Base-by-base conservation (phyloP, 2,329 filamentous ascomycete species). In the Botrytis elliptica region DNA sequence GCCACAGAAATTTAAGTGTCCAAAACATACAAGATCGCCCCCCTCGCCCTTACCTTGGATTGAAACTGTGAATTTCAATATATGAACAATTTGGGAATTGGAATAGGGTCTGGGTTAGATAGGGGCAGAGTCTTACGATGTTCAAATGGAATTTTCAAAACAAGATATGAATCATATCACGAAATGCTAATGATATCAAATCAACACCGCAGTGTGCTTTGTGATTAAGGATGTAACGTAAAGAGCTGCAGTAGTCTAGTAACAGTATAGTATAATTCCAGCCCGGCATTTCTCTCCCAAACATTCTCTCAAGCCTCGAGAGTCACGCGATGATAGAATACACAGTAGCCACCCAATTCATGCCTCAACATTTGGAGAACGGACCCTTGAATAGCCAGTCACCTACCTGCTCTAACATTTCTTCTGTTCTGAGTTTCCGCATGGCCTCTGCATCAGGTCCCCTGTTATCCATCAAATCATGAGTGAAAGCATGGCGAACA, bases 401-500 rank as follows among this genome's bases (percentile, higher is more conserved):
- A 22, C 75, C 76, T 6, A 76, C 73, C 49, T 72, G 74, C 36
- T 74, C 72, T 42, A 76, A 49, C n/a, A 74, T 66, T 63, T 76
- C 73, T 20, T 73, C 62, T 22, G 36, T 70, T 46, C 62, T 75
- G 18, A 62, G 65, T 40, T 72, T 66, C 29, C 76, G 74, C 57
- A 75, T 52, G 0, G 63, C 64, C 25, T 77, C 74, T 44, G 67
- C 74, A 38, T 77, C 75, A 33, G 69, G 46, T 9, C 67, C 64
- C 38, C 65, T 74, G 10, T 49, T 67, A 46, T 77, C 75, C 55
- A 72, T 74, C 46, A 74, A n/a, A 29, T 74, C 44, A 74, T 78
- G 76, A 18, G 75, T 77, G 64, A 77, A 78, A 9, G 70, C 75
- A 72, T 78, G 77, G 4, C 66, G 70, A n/a, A 75, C 75, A 46